Base-by-base conservation (phyloP, 176 grass and related monocot genomes). In the Canna indica region DNA sequence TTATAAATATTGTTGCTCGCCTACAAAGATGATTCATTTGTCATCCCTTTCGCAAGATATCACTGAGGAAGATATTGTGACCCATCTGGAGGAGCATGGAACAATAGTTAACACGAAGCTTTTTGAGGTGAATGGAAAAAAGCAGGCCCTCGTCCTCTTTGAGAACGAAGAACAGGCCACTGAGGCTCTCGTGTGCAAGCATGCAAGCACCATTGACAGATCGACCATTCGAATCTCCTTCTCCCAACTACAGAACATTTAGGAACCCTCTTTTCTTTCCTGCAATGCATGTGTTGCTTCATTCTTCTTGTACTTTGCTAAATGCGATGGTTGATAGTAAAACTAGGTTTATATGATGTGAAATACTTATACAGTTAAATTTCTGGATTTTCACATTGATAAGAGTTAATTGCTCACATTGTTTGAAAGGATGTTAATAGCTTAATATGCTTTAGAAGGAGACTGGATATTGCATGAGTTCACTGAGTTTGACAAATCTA, bases 21-120 rank as follows among this genome's bases (percentile, higher is more conserved):
- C 94, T 31, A 99, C 94, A 30, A 99, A 92, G 73, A 93, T 91
- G 75, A 93, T 99, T 80, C 90, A 93, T 66, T 68, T 93, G 64
- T 99, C 94, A 25, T 87, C 89, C 18, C 84, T 99, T 22, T 78
- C 94, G 2, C 89, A 90, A 73, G 90, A 99, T 1, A 72, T 93
- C 46, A 34, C 86, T 0, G 90, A 93, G 56, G 95, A 90, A 0
- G 67, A 76, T 17, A 80, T 99, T 79, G 30, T 85, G 24, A 41
- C 27, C 36, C 89, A 86, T 22, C 74, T 97, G n/a, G 75, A 82
- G 59, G 95, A 99, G 44, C 84, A 93, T 11, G 95, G 95, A 18
- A 48, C 67, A 52, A 73, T 99, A 26, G 34, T 99, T 17, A 87
- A 87, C 85, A 88, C 77, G 0, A 93, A 87, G 76, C 74, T 99